Evolutionary conservation across 2,329 filamentous ascomycete genomes (phyloP).

Genomic region (Fusarium sp.): DNA sequence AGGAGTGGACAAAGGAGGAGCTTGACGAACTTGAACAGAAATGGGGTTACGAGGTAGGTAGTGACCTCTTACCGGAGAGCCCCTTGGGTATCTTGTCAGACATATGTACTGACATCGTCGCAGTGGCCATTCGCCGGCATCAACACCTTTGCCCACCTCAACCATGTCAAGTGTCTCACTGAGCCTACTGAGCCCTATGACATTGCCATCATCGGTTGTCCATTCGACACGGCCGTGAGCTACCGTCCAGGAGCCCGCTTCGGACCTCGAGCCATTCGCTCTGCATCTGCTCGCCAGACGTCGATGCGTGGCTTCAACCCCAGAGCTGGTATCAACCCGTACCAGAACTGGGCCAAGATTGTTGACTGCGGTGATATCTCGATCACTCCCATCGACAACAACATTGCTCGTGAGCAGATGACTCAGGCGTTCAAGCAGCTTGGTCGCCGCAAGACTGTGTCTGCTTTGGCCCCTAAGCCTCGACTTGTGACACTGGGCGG

Average conservation of each 20-base stretch:
- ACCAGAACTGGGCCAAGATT: conserved; percentile 82
- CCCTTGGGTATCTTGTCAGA: background rate
- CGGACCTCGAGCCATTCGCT: conserved; percentile 87
- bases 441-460: conserved; percentile 57
- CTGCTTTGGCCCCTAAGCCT: conserved; percentile 56
- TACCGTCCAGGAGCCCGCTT: conserved; percentile 78
- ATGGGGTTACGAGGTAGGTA: conserved; percentile 69
- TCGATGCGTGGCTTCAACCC: conserved; percentile 84
- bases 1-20: conserved; percentile 64
- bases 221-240: conserved; percentile 80
- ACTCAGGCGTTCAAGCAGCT: conserved; percentile 82
- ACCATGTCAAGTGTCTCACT: conserved; percentile 77
- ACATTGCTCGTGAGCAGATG: conserved; percentile 85
- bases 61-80: background rate
- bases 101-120: conserved; percentile 13
- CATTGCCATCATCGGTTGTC: conserved; percentile 78
- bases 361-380: conserved; percentile 94
- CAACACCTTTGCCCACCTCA: conserved; percentile 79
- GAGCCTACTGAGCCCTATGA: conserved; percentile 74
- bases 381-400: conserved; percentile 88
- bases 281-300: conserved; percentile 84
- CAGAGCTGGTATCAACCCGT: conserved; percentile 86
- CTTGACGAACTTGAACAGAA: conserved; percentile 67
- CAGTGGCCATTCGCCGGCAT: conserved; percentile 75
- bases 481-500: conserved; percentile 79